Base-by-base conservation (phyloP, 768 basidiomycete species). In the Trametes sanguinea region DNA sequence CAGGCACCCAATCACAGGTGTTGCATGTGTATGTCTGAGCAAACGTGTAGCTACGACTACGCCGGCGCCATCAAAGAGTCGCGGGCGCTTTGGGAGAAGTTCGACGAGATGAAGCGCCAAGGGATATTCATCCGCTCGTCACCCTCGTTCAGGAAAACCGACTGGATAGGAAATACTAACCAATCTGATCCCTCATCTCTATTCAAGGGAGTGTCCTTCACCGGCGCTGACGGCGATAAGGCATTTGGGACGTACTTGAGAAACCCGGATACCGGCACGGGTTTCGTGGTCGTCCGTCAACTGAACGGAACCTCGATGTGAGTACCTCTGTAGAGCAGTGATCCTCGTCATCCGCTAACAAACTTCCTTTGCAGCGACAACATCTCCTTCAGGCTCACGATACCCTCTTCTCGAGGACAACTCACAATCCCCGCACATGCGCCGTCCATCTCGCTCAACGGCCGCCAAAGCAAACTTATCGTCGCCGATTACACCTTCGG, bases 71-170 rank as follows among this genome's bases (percentile, higher is more conserved):
- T 91, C 54, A 75, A 83, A 16, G 92, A 94, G 75, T 82, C 81
- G 17, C 82, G 92, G 14, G 80, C 80, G 16, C 70, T 93, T 40
- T 85, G 84, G 0, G 71, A 79, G 3, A 94, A 94, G 71, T 90
- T 82, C 72, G 80, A 85, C 59, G 92, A 94, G 68, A 78, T 94
- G 56, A 94, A 93, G 71, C 81, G 85, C 29, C 85, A 94, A 69
- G 87, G 83, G 14, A 71, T 92, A 13, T 94, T 94, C 79, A 73
- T 94, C 14, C 85, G 92, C 33, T 89, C 87, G 65, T 88, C 89
- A 0, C 86, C 84, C 0, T 88, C 88, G 40, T 90, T 94, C 72
- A 83, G 85, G 72, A 89, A 92, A 75, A 94, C 92, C 0, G 81
- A 91, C 62, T 83, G 86, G 80, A 76, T 92, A 22, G 87, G 85